phyloP scores from a whole-genome alignment of 192 early-diverging fungal genomes.

The Backusella liffmaniae region DNA sequence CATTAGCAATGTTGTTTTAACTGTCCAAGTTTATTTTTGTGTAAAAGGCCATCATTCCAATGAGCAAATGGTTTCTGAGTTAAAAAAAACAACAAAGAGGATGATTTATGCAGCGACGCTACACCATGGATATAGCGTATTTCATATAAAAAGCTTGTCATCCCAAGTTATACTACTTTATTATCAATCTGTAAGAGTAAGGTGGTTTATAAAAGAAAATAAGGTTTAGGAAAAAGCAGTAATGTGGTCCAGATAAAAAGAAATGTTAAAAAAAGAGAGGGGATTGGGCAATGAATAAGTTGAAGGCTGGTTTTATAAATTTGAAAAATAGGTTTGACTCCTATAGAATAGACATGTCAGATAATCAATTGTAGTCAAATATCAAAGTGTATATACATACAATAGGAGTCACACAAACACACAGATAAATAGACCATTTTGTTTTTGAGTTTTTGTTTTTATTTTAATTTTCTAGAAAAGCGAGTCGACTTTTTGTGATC shows the following conservation, averaged over 20 bases:
- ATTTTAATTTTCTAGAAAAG: background rate
- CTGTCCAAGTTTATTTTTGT: no score
- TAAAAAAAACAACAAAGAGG: background rate
- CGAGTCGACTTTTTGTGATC: slow-evolving; percentile 4
- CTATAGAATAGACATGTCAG: background rate
- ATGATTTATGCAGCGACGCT: background rate
- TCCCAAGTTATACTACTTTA: background rate
- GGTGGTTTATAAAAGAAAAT: background rate
- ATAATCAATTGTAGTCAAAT: background rate
- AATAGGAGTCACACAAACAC: background rate
- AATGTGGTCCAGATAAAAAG: background rate
- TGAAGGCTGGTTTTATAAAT: background rate
- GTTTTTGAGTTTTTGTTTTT: background rate
- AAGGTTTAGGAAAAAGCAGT: background rate
- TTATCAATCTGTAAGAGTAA: background rate
- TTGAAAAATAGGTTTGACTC: background rate
- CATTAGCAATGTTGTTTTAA: no score
- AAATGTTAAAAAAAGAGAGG: no score
- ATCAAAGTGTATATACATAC: background rate
- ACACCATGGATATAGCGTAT: background rate
- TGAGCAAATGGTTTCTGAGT: background rate
- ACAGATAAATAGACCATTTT: background rate
- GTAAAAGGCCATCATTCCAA: background rate
- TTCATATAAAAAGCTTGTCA: background rate
- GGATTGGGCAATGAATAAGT: no score